Base-by-base conservation (phyloP, 208 protist species). In the Leishmania gerbilli region DNA sequence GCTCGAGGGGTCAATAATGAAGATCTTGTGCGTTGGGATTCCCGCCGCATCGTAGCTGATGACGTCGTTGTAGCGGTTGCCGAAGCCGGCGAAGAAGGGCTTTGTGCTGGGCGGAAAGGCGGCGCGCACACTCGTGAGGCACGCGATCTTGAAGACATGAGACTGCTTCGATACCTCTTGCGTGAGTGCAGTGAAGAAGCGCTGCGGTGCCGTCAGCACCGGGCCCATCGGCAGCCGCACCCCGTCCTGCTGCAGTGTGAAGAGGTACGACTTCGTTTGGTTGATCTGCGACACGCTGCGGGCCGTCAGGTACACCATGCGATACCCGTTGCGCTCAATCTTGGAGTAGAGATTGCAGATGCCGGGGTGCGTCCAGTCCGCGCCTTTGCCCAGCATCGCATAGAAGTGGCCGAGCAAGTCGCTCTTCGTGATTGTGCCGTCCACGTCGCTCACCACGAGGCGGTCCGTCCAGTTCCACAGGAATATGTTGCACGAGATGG, bases 391-490 rank as follows among this genome's bases (percentile, higher is more conserved):
- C 56, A 99, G 64, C 24, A 94, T 86, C 24, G 97, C 90, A 69
- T 99, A 95, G 47, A 99, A 89, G 85, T 99, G 98, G 3, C 99
- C 99, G 80, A 97, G 91, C 45, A 99, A 74, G 86, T 99, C 99
- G 75, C 96, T 98, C 84, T 98, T 98, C 1, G 99, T 99, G 79
- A 99, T 99, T 0, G 99, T 99, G 67, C 99, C 99, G 88, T 99
- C 99, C 34, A 99, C 93, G 86, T 99, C 99, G 56, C 95, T 99
- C 67, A 99, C 96, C 47, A 99, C 96, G 81, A 99, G 90, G 74
- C 98, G 97, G 71, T 93, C 91, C 9, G 78, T 90, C 79, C 89
- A 88, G n/a, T 95, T 84, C 95, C 96, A 99, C 24, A 99, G 88
- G 79, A 97, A 99, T 45, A 99, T 94, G 69, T 85, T 90, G 72